Evolutionary conservation across 306 rosid species (phyloP).

Genomic region (Potentilla sterilis): DNA sequence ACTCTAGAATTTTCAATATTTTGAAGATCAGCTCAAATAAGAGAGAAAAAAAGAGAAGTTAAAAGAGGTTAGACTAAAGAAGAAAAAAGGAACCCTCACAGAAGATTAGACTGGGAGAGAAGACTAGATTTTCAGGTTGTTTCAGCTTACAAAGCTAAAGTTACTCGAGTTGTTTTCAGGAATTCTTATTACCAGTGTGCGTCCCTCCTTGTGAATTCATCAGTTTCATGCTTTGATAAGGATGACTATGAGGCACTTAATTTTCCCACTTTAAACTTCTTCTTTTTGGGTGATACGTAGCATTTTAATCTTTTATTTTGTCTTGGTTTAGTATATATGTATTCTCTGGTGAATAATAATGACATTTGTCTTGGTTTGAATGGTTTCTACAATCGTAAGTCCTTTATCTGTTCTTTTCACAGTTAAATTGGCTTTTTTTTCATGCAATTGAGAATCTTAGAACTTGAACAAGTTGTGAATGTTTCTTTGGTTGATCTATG

Average conservation of each 20-base stretch:
- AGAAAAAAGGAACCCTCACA: too few relatives aligned
- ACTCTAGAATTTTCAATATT: too few relatives aligned
- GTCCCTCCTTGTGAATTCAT: background rate
- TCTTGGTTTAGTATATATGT: background rate
- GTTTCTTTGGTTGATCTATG: background rate
- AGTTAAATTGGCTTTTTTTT: too few relatives aligned
- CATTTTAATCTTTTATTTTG: background rate
- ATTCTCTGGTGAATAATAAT: background rate
- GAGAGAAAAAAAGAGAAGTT: too few relatives aligned
- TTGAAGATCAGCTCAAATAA: too few relatives aligned
- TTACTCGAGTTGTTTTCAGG: slow-evolving; percentile 23
- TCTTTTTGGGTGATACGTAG: too few relatives aligned
- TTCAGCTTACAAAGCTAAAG: slow-evolving; percentile 42
- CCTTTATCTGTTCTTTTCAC: background rate
- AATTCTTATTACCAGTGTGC: background rate
- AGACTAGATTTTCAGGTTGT: slow-evolving; percentile 8
- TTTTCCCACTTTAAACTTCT: background rate
- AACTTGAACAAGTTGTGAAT: too few relatives aligned
- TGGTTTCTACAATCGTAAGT: background rate
- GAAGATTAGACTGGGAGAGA: too few relatives aligned
- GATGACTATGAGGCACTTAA: background rate
- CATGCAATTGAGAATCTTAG: too few relatives aligned
- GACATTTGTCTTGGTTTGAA: background rate
- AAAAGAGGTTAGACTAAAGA: too few relatives aligned
- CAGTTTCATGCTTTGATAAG: background rate